Percentiles rank a stretch among this genome's conserved stretches.
These are phyloP conservation scores for Penicillium subrubescens DNA, from an alignment of 495 filamentous ascomycete species.

Conservation along the genomic window DNA sequence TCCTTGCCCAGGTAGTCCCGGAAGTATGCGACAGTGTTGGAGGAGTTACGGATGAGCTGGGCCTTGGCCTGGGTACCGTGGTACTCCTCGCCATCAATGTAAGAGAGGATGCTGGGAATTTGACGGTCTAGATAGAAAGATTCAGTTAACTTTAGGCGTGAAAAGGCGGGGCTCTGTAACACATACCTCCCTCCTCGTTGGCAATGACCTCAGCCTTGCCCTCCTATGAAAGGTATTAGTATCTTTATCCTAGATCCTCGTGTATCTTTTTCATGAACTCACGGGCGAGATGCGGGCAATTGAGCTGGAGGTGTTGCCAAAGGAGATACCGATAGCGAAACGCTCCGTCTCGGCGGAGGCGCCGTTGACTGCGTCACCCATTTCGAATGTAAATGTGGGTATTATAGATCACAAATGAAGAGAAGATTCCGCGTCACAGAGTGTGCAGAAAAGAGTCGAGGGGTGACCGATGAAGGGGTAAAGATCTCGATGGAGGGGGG, in stretches of 20 bases:
- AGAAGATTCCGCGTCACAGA: conserved; percentile 19
- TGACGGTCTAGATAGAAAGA: conserved; percentile 70
- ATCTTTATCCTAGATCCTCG: not conserved
- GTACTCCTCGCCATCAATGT: conserved; percentile 93
- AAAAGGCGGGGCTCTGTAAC: conserved; percentile 6
- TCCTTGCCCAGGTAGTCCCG: conserved; percentile 93
- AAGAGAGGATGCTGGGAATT: conserved; percentile 92
- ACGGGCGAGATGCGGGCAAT: conserved; percentile 81
- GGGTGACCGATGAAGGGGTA: conserved; percentile 21
- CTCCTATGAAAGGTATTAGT: conserved; percentile 55
- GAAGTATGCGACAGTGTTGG: conserved; percentile 94
- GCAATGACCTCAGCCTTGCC: conserved; percentile 97
- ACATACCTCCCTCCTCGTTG: conserved; percentile 94
- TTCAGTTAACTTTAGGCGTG: conserved; percentile 16
- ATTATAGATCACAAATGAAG: conserved; percentile 16
- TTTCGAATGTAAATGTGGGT: conserved; percentile 36
- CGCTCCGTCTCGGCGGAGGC: conserved; percentile 54
- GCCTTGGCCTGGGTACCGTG: conserved; percentile 93
- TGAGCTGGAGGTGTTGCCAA: conserved; percentile 97
- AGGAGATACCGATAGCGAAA: conserved; percentile 90
- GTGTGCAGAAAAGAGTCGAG: conserved; percentile 19
- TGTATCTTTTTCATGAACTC: conserved; percentile 29
- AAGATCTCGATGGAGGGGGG: conserved; percentile 29
- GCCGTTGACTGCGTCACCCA: conserved; percentile 57
- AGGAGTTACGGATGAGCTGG: conserved; percentile 85